These are phyloP conservation scores for Phytophthora melonis DNA, from an alignment of 352 stramenopile species.

Conservation along the genomic window DNA sequence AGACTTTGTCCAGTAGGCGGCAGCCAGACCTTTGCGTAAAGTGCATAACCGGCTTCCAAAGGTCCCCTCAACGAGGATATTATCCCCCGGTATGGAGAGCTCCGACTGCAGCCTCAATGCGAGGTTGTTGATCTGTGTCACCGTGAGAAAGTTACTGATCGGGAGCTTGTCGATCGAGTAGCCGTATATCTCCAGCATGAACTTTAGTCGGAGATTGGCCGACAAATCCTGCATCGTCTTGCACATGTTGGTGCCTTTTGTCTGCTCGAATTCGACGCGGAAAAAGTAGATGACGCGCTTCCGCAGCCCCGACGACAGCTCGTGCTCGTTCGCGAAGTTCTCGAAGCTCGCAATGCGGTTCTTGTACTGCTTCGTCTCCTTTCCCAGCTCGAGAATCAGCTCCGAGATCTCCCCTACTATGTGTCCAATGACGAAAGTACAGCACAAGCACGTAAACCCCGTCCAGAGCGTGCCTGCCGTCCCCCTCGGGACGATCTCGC, in stretches of 20 bases:
- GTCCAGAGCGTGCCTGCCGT: constrained; percentile 65
- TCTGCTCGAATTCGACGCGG: constrained; percentile 61
- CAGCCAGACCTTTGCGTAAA: constrained; percentile 62
- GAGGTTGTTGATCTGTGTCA: constrained; percentile 60
- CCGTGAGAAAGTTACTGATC: constrained; percentile 58
- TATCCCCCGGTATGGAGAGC: constrained; percentile 49
- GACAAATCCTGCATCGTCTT: constrained; percentile 69
- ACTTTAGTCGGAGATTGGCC: constrained; percentile 61
- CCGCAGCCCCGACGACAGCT: constrained; percentile 54
- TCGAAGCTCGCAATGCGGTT: constrained; percentile 67
- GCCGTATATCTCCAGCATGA: constrained; percentile 81
- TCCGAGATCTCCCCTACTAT: constrained; percentile 79
- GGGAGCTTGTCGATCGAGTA: constrained; percentile 51
- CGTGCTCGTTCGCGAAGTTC: constrained; percentile 67
- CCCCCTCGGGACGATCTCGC: constrained; percentile 65
- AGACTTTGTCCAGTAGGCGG: constrained; percentile 44
- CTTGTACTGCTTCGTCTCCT: constrained; percentile 69
- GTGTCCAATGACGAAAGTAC: constrained; percentile 74
- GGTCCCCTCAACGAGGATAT: constrained; percentile 43
- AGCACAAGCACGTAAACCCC: constrained; percentile 60
- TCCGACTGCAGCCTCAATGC: constrained; percentile 63
- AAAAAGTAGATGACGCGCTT: constrained; percentile 64
- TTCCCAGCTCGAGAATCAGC: constrained; percentile 73
- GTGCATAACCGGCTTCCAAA: constrained; percentile 65
- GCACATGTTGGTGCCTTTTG: constrained; percentile 63